phyloP scores from a whole-genome alignment of 2,329 filamentous ascomycete species.

The Diplodia scrobiculata region DNA sequence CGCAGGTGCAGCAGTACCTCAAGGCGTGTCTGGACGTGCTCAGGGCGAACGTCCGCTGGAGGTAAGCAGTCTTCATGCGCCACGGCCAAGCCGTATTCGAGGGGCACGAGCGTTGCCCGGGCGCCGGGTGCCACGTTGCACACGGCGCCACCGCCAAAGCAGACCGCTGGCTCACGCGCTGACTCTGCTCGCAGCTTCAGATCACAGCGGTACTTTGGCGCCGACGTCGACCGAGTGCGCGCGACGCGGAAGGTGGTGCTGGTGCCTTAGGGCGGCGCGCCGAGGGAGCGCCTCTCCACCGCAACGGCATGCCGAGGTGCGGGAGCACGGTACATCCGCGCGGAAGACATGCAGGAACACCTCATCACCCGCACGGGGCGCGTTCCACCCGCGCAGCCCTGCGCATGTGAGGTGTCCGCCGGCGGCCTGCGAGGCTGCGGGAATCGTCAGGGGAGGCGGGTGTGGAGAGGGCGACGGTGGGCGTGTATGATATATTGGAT shows the following conservation, averaged over 20 bases:
- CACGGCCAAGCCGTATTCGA: slow-evolving; percentile 19
- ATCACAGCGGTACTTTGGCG: slow-evolving; percentile 29
- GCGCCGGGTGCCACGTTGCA: slow-evolving; percentile 28
- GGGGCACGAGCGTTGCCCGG: slow-evolving; percentile 28
- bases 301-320: background rate
- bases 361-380: slow-evolving; percentile 16
- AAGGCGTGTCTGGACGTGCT: slow-evolving; percentile 27
- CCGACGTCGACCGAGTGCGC: slow-evolving; percentile 27
- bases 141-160: background rate
- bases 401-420: slow-evolving; percentile 14
- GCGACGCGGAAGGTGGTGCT: slow-evolving; percentile 26
- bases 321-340: slow-evolving; percentile 12
- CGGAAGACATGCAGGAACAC: slow-evolving; percentile 24
- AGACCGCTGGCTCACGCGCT: slow-evolving; percentile 7
- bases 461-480: slow-evolving; percentile 11
- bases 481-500: slow-evolving; percentile 24
- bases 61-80: slow-evolving; percentile 24
- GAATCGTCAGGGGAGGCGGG: slow-evolving; percentile 15
- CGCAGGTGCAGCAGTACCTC: slow-evolving; percentile 29
- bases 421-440: background rate
- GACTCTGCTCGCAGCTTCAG: slow-evolving; percentile 18
- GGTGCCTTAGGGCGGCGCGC: slow-evolving; percentile 8
- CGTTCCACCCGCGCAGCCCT: slow-evolving; percentile 18
- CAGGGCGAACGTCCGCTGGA: slow-evolving; percentile 28
- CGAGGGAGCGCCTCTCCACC: background rate